Evolutionary conservation across 75 land plant species (phyloP).

Genomic region (Pinus albicaulis): DNA sequence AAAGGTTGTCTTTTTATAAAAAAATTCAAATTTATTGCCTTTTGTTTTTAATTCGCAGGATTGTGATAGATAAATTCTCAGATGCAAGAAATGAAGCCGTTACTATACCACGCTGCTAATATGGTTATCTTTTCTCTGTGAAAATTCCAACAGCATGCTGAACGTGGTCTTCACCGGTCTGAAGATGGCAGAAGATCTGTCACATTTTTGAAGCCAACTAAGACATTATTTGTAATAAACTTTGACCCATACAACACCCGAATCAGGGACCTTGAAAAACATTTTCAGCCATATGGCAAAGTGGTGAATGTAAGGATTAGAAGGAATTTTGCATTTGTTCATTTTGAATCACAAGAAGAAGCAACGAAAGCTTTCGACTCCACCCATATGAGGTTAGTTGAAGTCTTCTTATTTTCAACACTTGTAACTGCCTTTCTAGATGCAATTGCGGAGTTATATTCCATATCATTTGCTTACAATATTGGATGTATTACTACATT

Average conservation of each 20-base stretch:
- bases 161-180: conserved; percentile 60
- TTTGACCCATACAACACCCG: conserved; percentile 83
- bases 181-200: conserved; percentile 64
- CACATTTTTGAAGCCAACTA: conserved; percentile 65
- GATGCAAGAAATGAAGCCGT: no score
- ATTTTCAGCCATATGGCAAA: conserved; percentile 93
- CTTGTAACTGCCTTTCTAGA: no score
- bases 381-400: conserved; percentile 72
- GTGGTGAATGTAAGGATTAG: conserved; percentile 76
- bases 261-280: conserved; percentile 73
- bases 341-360: conserved; percentile 74
- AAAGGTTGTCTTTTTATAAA: conserved; percentile 39
- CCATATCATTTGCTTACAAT: no score
- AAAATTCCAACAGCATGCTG: conserved; percentile 50
- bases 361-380: conserved; percentile 85
- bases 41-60: no score
- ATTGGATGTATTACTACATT: no score
- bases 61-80: no score
- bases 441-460: no score
- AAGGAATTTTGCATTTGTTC: conserved; percentile 86
- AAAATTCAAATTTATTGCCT: no score
- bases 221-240: conserved; percentile 94
- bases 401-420: no score
- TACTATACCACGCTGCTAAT: no score
- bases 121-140: no score